Evolutionary conservation across 495 filamentous ascomycete genomes (phyloP).

Genomic region (Lasiosphaeria ovina): DNA sequence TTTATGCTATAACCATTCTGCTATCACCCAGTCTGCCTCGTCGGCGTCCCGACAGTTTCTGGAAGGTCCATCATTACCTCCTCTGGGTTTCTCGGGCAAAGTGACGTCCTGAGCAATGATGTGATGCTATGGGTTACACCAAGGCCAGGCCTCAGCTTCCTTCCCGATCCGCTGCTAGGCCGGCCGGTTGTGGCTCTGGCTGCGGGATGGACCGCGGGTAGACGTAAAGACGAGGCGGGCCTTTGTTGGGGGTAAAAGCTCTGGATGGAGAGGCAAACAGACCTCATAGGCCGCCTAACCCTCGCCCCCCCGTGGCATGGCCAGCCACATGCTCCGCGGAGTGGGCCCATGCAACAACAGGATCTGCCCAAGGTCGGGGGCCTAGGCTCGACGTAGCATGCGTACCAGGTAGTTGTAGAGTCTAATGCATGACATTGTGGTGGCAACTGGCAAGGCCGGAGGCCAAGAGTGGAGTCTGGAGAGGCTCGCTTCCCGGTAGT

Average conservation of each 20-base stretch:
- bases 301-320: no score
- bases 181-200: conserved; percentile 1
- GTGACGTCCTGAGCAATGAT: background rate
- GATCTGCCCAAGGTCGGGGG: no score
- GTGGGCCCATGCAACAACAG: no score
- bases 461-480: background rate
- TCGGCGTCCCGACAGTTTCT: conserved; percentile 12
- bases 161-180: conserved; percentile 24
- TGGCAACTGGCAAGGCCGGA: background rate
- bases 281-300: no score
- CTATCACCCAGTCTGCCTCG: background rate
- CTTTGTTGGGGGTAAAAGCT: background rate
- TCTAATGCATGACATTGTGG: background rate
- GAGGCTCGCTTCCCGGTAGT: background rate
- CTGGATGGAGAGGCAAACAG: no score
- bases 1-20: background rate
- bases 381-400: no score
- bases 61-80: conserved; percentile 17
- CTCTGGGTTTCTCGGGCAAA: background rate
- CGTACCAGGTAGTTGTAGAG: background rate
- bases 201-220: background rate
- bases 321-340: no score
- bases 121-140: conserved; percentile 1
- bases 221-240: background rate
- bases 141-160: conserved; percentile 15